Base-by-base conservation (phyloP, 345 rosid species). In the Dipteronia sinensis region DNA sequence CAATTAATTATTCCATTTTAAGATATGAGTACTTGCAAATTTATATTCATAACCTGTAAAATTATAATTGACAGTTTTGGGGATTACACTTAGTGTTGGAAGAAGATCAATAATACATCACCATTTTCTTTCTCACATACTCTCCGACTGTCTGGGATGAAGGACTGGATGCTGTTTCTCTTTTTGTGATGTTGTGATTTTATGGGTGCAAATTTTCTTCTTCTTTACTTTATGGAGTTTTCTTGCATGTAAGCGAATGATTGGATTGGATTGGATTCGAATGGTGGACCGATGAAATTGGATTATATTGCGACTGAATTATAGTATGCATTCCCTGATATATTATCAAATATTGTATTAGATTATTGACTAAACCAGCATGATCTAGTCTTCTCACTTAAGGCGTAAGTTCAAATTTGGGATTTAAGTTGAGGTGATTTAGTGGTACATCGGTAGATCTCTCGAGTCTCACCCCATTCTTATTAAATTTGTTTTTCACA, bases 51-150 rank as follows among this genome's bases (percentile, higher is more conserved):
- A 47, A 49, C 47, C 25, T 65, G 63, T 47, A 12, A 47, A 46
- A 64, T 10, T n/a, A 49, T 22, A 59, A 9, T 10, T 29, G 55
- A 65, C 47, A 74, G 29, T 74, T 74, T 64, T 49, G 70, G 12
- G 15, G 63, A 46, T 65, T 64, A 6, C 46, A 27, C 31, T 49
- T 25, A 23, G 29, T 19, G 13, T 29, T 25, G 44, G 44, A 19
- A 62, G 49, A 44, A 62, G 49, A 44, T 46, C 44, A 74, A 64
- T 74, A 74, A 64, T 64, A 74, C 56, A 19, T 47, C 25, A 9
- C 40, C 56, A 61, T 15, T 22, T 73, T 72, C 49, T 29, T 70
- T 15, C 6, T 47, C 3, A 15, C 25, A 67, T 6, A 20, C 16
- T 34, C 34, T 31, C 34, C 4, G 38, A 34, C 2, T 27, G 16